phyloP scores from a whole-genome alignment of 2,329 filamentous ascomycete species.

The Colletotrichum acutatum region DNA sequence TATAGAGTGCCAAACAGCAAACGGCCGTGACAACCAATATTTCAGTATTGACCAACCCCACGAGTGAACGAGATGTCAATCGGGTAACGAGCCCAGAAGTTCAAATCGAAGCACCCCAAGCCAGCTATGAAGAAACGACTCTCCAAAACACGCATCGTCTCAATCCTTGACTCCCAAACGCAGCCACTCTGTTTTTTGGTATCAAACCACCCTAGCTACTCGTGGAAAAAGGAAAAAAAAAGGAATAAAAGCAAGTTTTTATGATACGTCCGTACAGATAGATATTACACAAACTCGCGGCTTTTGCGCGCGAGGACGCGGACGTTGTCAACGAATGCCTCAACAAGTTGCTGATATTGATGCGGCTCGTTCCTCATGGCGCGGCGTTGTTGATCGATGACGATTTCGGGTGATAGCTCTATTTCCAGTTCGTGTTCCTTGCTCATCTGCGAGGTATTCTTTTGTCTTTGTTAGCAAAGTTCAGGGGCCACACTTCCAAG shows the following conservation, averaged over 20 bases:
- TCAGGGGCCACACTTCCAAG: background rate
- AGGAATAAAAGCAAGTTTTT: background rate
- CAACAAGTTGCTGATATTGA: conserved; percentile 74
- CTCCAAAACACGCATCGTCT: conserved; percentile 21
- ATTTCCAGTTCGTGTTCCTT: conserved; percentile 87
- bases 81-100: background rate
- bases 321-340: conserved; percentile 80
- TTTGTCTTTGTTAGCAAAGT: conserved; percentile 27
- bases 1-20: background rate
- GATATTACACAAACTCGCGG: conserved; percentile 43
- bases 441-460: conserved; percentile 54
- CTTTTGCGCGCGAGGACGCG: conserved; percentile 65
- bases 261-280: conserved; percentile 1
- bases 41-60: background rate
- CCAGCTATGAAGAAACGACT: conserved; percentile 10
- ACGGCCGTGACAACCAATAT: background rate
- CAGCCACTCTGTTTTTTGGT: conserved; percentile 21
- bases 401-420: conserved; percentile 72
- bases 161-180: conserved; percentile 23
- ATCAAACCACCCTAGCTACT: conserved; percentile 31
- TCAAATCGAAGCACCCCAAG: background rate
- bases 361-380: conserved; percentile 64
- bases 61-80: background rate
- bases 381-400: conserved; percentile 73
- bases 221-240: background rate